phyloP scores from a whole-genome alignment of 2,329 filamentous ascomycete genomes.

The Zymoseptoria crescenta region DNA sequence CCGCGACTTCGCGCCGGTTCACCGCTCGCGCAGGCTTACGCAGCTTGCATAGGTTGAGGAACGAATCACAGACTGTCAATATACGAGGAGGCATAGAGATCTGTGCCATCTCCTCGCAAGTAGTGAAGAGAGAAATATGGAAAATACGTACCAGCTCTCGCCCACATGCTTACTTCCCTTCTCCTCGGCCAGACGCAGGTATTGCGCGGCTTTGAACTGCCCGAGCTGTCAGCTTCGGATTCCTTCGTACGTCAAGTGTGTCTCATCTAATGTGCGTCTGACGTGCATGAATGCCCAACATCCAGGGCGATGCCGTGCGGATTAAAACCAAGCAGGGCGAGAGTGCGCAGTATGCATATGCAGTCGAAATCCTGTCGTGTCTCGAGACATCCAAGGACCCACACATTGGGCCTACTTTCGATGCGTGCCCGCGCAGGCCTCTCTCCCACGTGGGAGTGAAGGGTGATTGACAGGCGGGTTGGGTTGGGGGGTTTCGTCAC shows the following conservation, averaged over 20 bases:
- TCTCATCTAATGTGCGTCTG: slow-evolving; percentile 7
- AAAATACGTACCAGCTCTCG: slow-evolving; percentile 75
- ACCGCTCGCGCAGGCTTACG: background rate
- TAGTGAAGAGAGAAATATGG: background rate
- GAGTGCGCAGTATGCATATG: background rate
- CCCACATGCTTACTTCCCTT: slow-evolving; percentile 84
- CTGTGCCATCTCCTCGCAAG: background rate
- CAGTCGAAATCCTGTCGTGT: background rate
- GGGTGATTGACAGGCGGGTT: background rate
- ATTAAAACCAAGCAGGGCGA: slow-evolving; percentile 2
- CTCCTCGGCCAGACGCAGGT: slow-evolving; percentile 84
- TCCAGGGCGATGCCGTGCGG: slow-evolving; percentile 7
- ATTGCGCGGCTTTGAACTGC: slow-evolving; percentile 74
- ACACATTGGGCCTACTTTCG: background rate
- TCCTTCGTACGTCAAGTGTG: background rate
- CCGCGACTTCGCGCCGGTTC: background rate
- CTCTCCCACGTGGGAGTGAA: slow-evolving; percentile 8
- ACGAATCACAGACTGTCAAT: background rate
- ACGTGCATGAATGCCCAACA: slow-evolving; percentile 20
- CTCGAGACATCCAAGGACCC: background rate
- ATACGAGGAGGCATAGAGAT: background rate
- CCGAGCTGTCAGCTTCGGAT: slow-evolving; percentile 9
- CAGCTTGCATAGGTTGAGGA: background rate
- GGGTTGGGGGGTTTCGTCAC: slow-evolving; percentile 19
- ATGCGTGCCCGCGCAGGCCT: background rate